A percentile compares a stretch with the other conserved stretches of the same genome.
phyloP scores from a whole-genome alignment of 164 flowering plant genomes.

The Echeveria elegans region DNA sequence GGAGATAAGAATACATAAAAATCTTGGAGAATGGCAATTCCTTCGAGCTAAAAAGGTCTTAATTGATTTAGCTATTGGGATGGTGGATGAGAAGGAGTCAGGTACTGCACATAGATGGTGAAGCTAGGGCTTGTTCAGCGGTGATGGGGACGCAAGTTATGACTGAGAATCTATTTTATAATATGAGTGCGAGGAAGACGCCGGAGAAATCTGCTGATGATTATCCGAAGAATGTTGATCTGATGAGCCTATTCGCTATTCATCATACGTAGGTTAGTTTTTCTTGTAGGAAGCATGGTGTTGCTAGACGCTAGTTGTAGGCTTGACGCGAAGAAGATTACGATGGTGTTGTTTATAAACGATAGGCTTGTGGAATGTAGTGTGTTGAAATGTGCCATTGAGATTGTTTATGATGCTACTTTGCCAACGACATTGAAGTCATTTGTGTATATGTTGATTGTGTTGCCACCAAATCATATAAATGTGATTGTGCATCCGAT shows the following conservation, averaged over 20 bases:
- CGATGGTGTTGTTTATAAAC: slow-evolving; percentile 89
- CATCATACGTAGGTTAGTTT: slow-evolving; percentile 75
- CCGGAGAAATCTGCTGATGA: slow-evolving; percentile 89
- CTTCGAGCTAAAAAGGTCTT: no score
- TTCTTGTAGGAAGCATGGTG: slow-evolving; percentile 97
- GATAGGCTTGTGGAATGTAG: slow-evolving; percentile 89
- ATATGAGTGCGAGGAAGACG: slow-evolving; percentile 91
- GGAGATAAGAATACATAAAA: no score
- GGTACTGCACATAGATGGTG: slow-evolving; percentile 96
- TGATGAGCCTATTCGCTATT: slow-evolving; percentile 83
- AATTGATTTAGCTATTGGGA: no score
- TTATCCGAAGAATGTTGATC: slow-evolving; percentile 83
- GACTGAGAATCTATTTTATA: slow-evolving; percentile 95
- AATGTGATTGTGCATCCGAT: slow-evolving; percentile 97
- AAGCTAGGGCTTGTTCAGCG: slow-evolving; percentile 94
- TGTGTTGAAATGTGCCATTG: slow-evolving; percentile 84
- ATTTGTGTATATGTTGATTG: slow-evolving; percentile 83
- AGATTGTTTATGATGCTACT: slow-evolving; percentile 91
- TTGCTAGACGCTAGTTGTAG: slow-evolving; percentile 66
- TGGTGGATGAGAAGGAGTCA: no score
- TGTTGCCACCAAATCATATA: slow-evolving; percentile 82
- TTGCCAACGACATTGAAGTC: slow-evolving; percentile 96
- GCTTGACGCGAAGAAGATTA: slow-evolving; percentile 90
- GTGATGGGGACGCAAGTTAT: slow-evolving; percentile 95
- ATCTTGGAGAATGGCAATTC: no score